Percentiles rank a stretch among this genome's conserved stretches.
These are phyloP conservation scores for Clarireedia paspali DNA, from an alignment of 2,329 filamentous ascomycete genomes.

Conservation along the genomic window DNA sequence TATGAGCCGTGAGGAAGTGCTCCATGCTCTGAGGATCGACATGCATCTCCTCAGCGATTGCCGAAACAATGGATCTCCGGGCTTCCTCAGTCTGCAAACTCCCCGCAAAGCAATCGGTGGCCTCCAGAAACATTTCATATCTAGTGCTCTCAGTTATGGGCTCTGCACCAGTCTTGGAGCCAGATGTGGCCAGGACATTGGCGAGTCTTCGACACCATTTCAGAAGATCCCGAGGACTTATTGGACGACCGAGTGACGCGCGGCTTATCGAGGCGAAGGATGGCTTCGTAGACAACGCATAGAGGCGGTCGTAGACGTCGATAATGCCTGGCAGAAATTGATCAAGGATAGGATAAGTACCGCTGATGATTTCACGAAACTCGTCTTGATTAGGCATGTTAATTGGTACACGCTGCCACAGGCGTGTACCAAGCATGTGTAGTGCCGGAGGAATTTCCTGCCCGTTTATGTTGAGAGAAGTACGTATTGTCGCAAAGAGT, in stretches of 20 bases:
- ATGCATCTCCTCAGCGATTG: slow-evolving; percentile 80
- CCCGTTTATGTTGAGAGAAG: slow-evolving; percentile 59
- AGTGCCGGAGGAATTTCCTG: slow-evolving; percentile 57
- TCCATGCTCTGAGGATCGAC: slow-evolving; percentile 75
- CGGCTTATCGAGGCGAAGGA: slow-evolving; percentile 40
- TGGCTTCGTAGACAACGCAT: slow-evolving; percentile 35
- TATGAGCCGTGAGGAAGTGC: slow-evolving; percentile 66
- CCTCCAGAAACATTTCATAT: slow-evolving; percentile 88
- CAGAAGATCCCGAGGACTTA: slow-evolving; percentile 71
- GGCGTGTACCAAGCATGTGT: slow-evolving; percentile 70
- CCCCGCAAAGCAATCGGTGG: slow-evolving; percentile 84
- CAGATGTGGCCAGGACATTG: slow-evolving; percentile 52
- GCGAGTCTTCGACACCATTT: slow-evolving; percentile 83
- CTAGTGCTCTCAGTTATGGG: slow-evolving; percentile 62
- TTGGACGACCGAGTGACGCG: slow-evolving; percentile 42
- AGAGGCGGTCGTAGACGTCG: slow-evolving; percentile 48
- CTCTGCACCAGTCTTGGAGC: slow-evolving; percentile 60
- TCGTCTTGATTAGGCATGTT: slow-evolving; percentile 60
- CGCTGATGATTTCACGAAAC: slow-evolving; percentile 63
- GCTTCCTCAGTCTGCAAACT: slow-evolving; percentile 62
- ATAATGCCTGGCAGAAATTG: slow-evolving; percentile 54
- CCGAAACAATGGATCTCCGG: slow-evolving; percentile 52
- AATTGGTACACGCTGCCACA: slow-evolving; percentile 77
- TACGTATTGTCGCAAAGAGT: slow-evolving; percentile 86
- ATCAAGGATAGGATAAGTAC: slow-evolving; percentile 62